A percentile compares a stretch with the other conserved stretches of the same genome.
phyloP scores from a whole-genome alignment of 139 green algal species.

The Chlamydomonas applanata region DNA sequence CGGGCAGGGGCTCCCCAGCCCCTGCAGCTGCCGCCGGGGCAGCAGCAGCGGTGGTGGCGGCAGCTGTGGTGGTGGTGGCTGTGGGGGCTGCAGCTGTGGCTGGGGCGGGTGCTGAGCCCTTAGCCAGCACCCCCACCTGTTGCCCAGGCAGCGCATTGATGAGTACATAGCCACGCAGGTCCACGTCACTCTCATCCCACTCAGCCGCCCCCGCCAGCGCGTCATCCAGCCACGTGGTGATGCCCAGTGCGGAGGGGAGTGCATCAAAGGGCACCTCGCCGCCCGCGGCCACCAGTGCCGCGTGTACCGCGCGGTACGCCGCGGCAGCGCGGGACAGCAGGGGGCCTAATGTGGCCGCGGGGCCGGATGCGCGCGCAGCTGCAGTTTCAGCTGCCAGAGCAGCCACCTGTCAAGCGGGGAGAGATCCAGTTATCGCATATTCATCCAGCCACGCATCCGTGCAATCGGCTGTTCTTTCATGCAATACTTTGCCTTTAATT shows the following conservation, averaged over 20 bases:
- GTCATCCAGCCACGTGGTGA: slow-evolving; percentile 46
- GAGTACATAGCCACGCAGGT: slow-evolving; percentile 25
- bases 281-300: slow-evolving; percentile 16
- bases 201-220: slow-evolving; percentile 37
- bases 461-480: too few species aligned
- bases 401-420: neutral
- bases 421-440: neutral
- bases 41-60: neutral
- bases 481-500: too few species aligned
- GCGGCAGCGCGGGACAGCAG: slow-evolving; percentile 34
- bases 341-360: neutral
- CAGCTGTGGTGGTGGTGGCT: neutral
- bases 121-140: neutral
- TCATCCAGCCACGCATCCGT: too few species aligned
- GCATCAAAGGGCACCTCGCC: slow-evolving; percentile 41
- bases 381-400: neutral
- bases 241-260: slow-evolving; percentile 33
- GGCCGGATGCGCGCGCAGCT: neutral
- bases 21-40: neutral
- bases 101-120: neutral
- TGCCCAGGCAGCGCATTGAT: slow-evolving; percentile 47
- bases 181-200: slow-evolving; percentile 35
- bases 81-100: neutral
- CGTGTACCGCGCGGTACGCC: slow-evolving; percentile 42
- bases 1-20: neutral